Base-by-base conservation (phyloP, 371 early-diverging fungal species). In the Haplosporangium sp. region DNA sequence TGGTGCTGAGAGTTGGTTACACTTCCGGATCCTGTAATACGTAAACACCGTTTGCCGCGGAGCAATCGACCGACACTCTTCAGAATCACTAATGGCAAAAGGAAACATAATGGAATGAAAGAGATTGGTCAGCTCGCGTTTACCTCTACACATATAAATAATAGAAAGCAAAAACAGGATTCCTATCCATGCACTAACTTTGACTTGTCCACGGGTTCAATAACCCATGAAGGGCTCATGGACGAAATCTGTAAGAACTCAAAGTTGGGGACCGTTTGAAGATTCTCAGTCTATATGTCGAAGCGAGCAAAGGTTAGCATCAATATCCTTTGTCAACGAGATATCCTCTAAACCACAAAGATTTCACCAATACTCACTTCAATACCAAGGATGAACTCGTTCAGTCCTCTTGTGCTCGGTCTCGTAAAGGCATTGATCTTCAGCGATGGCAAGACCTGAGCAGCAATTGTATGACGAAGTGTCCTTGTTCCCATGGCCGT, bases 401-500 rank as follows among this genome's bases (percentile, higher is more conserved):
- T 87, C 6, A 94, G 83, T 8, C 83, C 81, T 18, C 85, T 85
- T 13, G 90, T 83, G 59, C 95, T 94, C 1, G 94, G 94, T n/a
- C 97, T 84, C 5, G 97, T 95, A 75, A 96, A 96, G 0, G 96
- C 95, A 71, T 95, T 96, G 80, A 98, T 93, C 58, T 94, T 90
- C 29, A 98, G 85, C 1, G 96, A 95, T 6, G 97, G 95, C 23
- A 88, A 69, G 1, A 98, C 96, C 51, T 90, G 89, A 0, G 89
- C 76, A 0, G 83, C 61, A 5, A 89, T 51, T 0, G 87, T 83
- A 81, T 88, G 89, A 14, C 90, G 86, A n/a, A 93, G 69, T 20
- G 88, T 90, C 36, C 95, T 86, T 68, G 89, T 84, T 0, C 87
- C 87, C 83, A 89, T 89, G 9, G 88, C 88, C 9, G 83, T 86